Percentiles rank a stretch among this genome's conserved stretches.
These are phyloP conservation scores for Populus trichocarpa DNA, from an alignment of 441 rosid species.

Conservation along the genomic window DNA sequence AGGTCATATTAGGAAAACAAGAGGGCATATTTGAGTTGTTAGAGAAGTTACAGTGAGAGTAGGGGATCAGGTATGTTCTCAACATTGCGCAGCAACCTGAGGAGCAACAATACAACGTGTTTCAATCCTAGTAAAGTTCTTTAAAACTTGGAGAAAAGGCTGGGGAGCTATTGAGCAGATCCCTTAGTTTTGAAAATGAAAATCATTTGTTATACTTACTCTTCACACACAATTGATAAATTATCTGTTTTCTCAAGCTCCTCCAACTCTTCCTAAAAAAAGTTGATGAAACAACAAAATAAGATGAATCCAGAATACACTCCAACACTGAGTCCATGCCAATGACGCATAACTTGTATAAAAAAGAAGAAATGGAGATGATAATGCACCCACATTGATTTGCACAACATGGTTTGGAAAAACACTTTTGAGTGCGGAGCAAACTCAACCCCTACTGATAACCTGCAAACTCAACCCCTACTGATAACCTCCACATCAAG, in stretches of 20 bases:
- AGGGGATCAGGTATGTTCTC: constrained; percentile 60
- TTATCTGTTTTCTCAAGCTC: constrained; percentile 50
- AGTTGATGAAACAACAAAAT: constrained; percentile 2
- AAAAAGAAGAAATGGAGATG: not conserved
- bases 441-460: not conserved
- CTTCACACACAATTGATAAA: constrained; percentile 52
- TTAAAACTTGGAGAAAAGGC: not conserved
- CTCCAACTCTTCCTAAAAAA: constrained; percentile 65
- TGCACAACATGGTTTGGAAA: not conserved
- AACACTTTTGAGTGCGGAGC: not conserved
- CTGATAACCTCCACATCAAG: not conserved
- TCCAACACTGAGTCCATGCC: constrained; percentile 4
- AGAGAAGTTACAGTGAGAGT: constrained; percentile 54
- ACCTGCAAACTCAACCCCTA: not conserved
- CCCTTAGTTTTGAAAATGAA: not conserved
- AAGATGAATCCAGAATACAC: not conserved
- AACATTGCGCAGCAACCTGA: constrained; percentile 46
- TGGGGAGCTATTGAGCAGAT: not conserved
- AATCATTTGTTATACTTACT: constrained; percentile 46
- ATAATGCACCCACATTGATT: not conserved
- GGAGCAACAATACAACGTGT: constrained; percentile 5
- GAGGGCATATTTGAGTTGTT: not conserved
- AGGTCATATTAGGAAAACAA: constrained; percentile 4
- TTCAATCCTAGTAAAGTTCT: constrained; percentile 11
- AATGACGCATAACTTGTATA: not conserved